Conservation (phyloP, 2,329 filamentous ascomycete genomes). For the Fusarium compactum region DNA sequence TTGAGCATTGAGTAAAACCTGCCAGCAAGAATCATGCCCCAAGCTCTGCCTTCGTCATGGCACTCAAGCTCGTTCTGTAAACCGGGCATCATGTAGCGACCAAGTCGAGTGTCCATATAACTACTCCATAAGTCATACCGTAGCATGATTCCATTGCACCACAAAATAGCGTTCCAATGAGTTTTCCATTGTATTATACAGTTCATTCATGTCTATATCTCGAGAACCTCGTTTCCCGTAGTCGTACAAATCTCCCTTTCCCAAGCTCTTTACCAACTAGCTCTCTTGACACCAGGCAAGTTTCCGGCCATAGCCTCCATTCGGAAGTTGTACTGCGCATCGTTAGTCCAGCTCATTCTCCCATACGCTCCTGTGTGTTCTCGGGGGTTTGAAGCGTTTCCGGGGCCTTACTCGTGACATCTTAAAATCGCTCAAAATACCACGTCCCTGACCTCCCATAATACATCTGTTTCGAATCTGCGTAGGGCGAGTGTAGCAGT, state of each 20-base stretch:
- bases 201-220: slow-evolving; percentile 38
- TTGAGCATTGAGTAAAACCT: neutral
- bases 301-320: slow-evolving; percentile 87
- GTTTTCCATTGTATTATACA: slow-evolving; percentile 45
- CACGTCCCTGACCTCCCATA: slow-evolving; percentile 87
- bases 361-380: neutral
- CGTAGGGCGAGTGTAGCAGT: slow-evolving; percentile 91
- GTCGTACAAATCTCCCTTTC: slow-evolving; percentile 39
- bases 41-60: neutral
- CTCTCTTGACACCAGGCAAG: slow-evolving; percentile 93
- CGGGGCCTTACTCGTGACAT: slow-evolving; percentile 81
- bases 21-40: rapidly evolving
- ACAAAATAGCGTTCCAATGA: neutral
- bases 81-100: neutral
- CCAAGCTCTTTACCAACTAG: slow-evolving; percentile 81
- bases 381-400: neutral
- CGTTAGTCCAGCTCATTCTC: slow-evolving; percentile 43
- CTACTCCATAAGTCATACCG: rapidly evolving
- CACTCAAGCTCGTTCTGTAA: neutral
- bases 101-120: neutral
- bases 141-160: neutral
- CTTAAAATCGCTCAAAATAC: slow-evolving; percentile 94
- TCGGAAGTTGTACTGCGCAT: slow-evolving; percentile 86
- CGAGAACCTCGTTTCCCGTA: slow-evolving; percentile 6
- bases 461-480: slow-evolving; percentile 96